These are phyloP conservation scores for Neoboletus magnificus DNA, from an alignment of 768 basidiomycete genomes.

Conservation along the genomic window DNA sequence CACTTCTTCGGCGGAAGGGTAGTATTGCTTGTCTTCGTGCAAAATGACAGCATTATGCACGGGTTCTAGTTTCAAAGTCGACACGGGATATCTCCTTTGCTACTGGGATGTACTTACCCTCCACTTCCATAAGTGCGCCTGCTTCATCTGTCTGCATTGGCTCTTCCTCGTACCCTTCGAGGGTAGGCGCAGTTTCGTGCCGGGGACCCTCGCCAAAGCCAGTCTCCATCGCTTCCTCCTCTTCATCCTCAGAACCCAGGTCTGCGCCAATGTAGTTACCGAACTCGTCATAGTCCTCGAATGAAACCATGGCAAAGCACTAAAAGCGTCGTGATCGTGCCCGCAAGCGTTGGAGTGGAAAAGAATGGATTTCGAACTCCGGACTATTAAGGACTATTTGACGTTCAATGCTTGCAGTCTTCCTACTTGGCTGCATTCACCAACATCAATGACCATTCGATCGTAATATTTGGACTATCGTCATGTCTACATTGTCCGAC, in stretches of 20 bases:
- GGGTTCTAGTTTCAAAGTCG: conserved; percentile 51
- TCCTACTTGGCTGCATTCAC: background rate
- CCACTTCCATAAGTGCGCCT: conserved; percentile 78
- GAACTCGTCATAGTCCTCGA: conserved; percentile 88
- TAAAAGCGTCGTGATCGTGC: background rate
- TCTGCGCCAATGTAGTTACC: conserved; percentile 98
- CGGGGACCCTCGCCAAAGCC: conserved; percentile 40
- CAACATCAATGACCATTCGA: conserved; percentile 15
- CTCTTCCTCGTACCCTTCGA: conserved; percentile 85
- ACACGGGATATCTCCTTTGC: background rate
- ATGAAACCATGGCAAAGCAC: conserved; percentile 45
- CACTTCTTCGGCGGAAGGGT: conserved; percentile 86
- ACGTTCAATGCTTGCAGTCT: background rate
- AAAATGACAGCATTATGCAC: conserved; percentile 79
- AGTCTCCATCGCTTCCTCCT: conserved; percentile 53
- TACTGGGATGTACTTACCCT: conserved; percentile 48
- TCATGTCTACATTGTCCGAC: conserved; percentile 63
- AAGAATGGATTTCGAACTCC: conserved; percentile 36
- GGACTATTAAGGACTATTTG: conserved; percentile 6
- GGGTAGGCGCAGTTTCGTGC: conserved; percentile 45
- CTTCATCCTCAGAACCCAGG: conserved; percentile 76
- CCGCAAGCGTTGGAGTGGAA: conserved; percentile 12
- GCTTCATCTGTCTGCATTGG: conserved; percentile 53
- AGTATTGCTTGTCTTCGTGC: conserved; percentile 98
- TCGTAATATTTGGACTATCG: background rate